phyloP scores from a whole-genome alignment of 2,329 filamentous ascomycete species.

The Didymosphaeria variabile region DNA sequence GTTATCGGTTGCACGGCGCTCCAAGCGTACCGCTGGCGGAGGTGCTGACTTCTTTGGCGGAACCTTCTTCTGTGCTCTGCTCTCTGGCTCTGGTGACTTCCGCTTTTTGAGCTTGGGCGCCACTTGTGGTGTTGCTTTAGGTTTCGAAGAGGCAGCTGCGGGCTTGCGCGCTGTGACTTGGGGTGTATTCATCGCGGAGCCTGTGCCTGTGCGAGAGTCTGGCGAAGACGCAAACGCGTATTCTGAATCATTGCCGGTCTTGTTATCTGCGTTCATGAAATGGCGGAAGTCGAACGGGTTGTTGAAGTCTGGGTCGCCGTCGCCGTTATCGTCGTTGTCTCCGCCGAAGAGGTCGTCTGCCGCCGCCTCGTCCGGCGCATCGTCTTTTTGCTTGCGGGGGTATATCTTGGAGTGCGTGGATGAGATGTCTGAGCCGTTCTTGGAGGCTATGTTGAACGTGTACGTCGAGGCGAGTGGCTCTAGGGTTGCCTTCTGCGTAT shows the following conservation, averaged over 20 bases:
- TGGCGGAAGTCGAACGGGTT: constrained; percentile 62
- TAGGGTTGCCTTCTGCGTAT: constrained; percentile 78
- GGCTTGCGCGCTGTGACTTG: constrained; percentile 34
- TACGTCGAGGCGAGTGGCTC: constrained; percentile 84
- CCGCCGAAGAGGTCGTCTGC: constrained; percentile 43
- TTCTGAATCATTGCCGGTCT: constrained; percentile 44
- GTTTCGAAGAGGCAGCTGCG: constrained; percentile 20
- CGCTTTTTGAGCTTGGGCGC: constrained; percentile 39
- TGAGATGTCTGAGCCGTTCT: constrained; percentile 69
- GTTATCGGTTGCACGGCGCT: constrained; percentile 44
- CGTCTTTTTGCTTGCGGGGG: constrained; percentile 35
- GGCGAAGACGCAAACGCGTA: constrained; percentile 38
- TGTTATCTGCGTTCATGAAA: constrained; percentile 50
- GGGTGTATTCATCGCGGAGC: constrained; percentile 42
- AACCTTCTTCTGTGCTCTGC: constrained; percentile 21
- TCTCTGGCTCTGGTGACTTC: constrained; percentile 35
- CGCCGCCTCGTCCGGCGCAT: constrained; percentile 35
- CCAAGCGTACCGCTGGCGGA: constrained; percentile 45
- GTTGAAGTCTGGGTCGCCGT: constrained; percentile 50
- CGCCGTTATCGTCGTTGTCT: constrained; percentile 38
- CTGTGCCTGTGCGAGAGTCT: constrained; percentile 39
- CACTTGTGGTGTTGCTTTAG: constrained; percentile 21
- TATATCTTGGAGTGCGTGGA: constrained; percentile 74
- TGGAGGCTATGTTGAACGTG: constrained; percentile 84
- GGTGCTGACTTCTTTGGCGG: constrained; percentile 33